Base-by-base conservation (phyloP, 768 basidiomycete species). In the Russula griseocarnosa region DNA sequence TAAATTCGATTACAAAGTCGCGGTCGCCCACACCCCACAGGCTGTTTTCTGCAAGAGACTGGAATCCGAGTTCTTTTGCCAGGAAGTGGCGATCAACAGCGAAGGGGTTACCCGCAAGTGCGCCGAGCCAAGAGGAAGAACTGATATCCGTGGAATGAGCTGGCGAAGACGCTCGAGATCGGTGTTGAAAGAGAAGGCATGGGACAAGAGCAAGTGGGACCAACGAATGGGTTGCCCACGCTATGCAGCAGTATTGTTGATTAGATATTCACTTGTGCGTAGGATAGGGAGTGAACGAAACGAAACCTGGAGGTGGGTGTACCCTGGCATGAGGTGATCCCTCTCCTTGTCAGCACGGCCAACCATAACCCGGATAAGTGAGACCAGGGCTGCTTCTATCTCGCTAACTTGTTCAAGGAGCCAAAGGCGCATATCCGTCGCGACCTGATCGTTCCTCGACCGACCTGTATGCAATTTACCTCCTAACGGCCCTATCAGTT, bases 341-440 rank as follows among this genome's bases (percentile, higher is more conserved):
- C 92, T 89, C 76, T 98, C 97, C 74, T 88, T 88, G 74, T 97
- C 93, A 5, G 97, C 95, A 47, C 96, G 83, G 70, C 93, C 91
- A 16, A 91, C 87, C 79, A 98, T 87, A 69, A 98, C 94, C 40
- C 82, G 84, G 59, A 99, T 82, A 22, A 98, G 81, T 5, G 80
- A 88, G 72, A 86, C 86, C 56, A 98, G 79, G 62, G 85, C 79
- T 50, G 77, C 70, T 72, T 89, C 84, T 55, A 95, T 80, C 44
- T 83, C 82, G 40, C 76, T 73, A 22, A 89, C 86, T 71, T 96
- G 83, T 51, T 88, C 85, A 24, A 97, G 79, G 22, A 99, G 82
- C 97, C 97, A 99, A 14, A 99, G 76, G 34, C 97, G 87, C 90
- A 98, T 91, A 73, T 99, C 97, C 1, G 97, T 99, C 4, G 96